A percentile compares a stretch with the other conserved stretches of the same genome.
Evolutionary conservation across 139 green algal species (phyloP).

Genomic region (Tetradesmus obliquus): DNA sequence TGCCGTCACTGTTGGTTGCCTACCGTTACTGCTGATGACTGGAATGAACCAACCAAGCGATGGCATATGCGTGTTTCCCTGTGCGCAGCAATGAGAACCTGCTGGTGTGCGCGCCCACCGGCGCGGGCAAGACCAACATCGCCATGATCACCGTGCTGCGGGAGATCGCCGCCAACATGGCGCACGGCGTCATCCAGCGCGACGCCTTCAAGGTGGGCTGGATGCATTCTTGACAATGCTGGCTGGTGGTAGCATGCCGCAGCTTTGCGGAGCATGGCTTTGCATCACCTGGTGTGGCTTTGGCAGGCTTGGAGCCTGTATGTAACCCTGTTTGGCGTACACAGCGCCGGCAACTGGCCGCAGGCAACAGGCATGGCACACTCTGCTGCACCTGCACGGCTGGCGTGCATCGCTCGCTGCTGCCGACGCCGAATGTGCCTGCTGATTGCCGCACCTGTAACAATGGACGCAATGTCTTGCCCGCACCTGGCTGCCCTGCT

Average conservation of each 20-base stretch:
- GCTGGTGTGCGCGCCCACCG: conserved; percentile 89
- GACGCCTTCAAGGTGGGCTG: conserved; percentile 74
- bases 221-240: background rate
- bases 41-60: too few species aligned
- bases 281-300: background rate
- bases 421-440: background rate
- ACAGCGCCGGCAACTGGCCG: too few species aligned
- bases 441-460: background rate
- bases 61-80: background rate
- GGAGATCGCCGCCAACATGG: conserved; percentile 86
- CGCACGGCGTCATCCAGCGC: conserved; percentile 75
- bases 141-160: conserved; percentile 97
- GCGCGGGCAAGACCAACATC: conserved; percentile 99
- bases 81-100: conserved; percentile 90
- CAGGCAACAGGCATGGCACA: too few species aligned
- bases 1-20: too few species aligned
- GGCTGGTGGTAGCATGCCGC: background rate
- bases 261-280: too few species aligned
- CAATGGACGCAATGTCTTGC: background rate
- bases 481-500: background rate
- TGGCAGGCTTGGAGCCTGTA: too few species aligned
- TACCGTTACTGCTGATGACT: too few species aligned
- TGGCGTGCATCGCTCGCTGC: background rate
- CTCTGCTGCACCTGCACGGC: too few species aligned
- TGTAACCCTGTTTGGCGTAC: too few species aligned